Evolutionary conservation across 2,329 filamentous ascomycete species (phyloP), one percentile per base, ranked within the genome.

Genomic region (Lizonia empirigonia): DNA sequence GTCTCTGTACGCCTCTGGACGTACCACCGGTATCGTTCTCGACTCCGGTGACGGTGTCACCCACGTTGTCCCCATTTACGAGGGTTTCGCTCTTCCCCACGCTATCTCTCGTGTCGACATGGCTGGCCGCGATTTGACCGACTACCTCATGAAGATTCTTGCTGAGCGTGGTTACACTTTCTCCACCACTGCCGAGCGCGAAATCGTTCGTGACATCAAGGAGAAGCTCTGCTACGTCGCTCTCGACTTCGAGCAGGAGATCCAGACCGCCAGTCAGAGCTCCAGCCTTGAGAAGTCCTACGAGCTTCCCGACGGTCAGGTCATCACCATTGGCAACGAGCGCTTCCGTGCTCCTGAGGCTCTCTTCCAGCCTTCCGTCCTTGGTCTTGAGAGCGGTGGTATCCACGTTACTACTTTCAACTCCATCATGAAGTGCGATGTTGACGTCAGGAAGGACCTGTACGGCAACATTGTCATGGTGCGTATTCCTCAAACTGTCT

Each of bases 401-500:
- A 97, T 99, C 82, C 94, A 97, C 84, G 92, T 96, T 77, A 97
- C 93, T 77, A 97, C 94, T 73, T 97, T 97, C 90, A 97, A 97
- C 89, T 97, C 94, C 74, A 97, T 99, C 88, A 97, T 97, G 91
- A 99, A 99, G 90, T 97, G 94, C 81, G 94, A 99, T 81, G 92
- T 99, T 80, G 94, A 99, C 80, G 94, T 99, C 81, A 90, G 94
- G 85, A 97, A 97, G 88, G 94, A 97, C 80, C 88, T 99, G 69
- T 99, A 99, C 82, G 92, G 92, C 80, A 99, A 99, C 89, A 97
- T 99, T 77, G 94, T 99, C 84, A 97, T 97, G 94, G 92, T 97
- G 88, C 68, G 91, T 83, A 62, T 9, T 30, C 13, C 19, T 4
- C 7, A n/a, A 16, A 27, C 1, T 8, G 26, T 13, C 10, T 19